These are phyloP conservation scores for Wickerhamiella vanderwaltii DNA, from an alignment of 805 yeast genomes.

Conservation along the genomic window DNA sequence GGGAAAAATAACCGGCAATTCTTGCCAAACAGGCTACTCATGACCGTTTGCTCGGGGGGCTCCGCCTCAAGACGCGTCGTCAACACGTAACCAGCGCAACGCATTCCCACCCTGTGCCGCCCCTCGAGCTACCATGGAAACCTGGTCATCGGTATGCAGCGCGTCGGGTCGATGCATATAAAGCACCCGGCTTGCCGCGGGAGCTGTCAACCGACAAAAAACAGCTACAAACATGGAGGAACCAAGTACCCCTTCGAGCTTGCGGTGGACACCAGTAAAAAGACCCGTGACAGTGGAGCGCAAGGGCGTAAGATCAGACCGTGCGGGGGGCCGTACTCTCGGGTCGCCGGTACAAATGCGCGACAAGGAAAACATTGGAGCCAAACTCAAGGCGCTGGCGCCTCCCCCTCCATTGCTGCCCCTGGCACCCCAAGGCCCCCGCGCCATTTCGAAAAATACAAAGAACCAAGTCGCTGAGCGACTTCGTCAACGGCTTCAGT, in stretches of 20 bases:
- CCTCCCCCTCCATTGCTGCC: constrained; percentile 12
- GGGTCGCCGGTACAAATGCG: constrained; percentile 5
- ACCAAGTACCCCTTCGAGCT: constrained; percentile 8
- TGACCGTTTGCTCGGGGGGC: no score
- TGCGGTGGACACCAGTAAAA: constrained; percentile 10
- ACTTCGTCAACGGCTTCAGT: constrained; percentile 8
- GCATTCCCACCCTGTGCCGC: no score
- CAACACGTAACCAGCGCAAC: no score
- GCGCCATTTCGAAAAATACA: not conserved
- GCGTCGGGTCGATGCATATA: constrained; percentile 6
- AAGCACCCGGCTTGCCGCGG: not conserved
- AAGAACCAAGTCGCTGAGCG: constrained; percentile 10
- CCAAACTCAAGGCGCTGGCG: constrained; percentile 9
- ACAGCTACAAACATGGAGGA: constrained; percentile 1
- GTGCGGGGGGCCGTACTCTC: no score
- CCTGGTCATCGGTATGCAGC: constrained; percentile 6
- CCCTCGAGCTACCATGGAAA: constrained; percentile 8
- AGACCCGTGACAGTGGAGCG: constrained; percentile 11
- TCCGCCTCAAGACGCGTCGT: no score
- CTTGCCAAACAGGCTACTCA: no score
- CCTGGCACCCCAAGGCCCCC: constrained; percentile 3
- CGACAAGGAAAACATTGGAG: constrained; percentile 7
- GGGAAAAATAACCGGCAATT: no score
- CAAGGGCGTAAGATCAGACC: not conserved
- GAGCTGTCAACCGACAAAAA: no score